Base-by-base conservation (phyloP, 371 early-diverging fungal species). In the Rhizopus stolonifer region DNA sequence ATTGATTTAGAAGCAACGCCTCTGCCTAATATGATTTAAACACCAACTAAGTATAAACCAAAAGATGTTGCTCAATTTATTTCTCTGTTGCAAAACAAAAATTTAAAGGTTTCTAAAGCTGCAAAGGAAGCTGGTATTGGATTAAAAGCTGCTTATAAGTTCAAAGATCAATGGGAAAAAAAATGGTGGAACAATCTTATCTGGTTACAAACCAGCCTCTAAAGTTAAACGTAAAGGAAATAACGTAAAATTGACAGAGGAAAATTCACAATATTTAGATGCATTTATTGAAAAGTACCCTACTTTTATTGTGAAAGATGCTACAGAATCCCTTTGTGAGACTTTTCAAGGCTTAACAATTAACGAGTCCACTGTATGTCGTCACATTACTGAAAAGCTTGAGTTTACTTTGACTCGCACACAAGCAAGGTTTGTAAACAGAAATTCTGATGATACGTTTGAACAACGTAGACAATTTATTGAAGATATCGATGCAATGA, bases 341-440 rank as follows among this genome's bases (percentile, higher is more conserved):
- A 34, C 47, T 42, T 56, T 62, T 45, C 44, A 57, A 3, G 47
- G 21, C 23, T 33, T 54, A 26, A 42, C 21, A 26, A 46, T 63
- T 34, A 49, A 34, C 24, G 31, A 52, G 5, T 61, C 56, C 14
- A 52, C 47, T 39, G 54, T 60, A 21, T 52, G 54, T 45, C 54
- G 57, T 42, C 60, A 60, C 29, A 51, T 65, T 17, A 54, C 52
- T 39, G 39, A 60, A n/a, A 65, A 60, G 36, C 45, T 60, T 0
- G 29, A 56, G 38, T 58, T 65, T 40, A 54, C 57, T 21, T 46
- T 65, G 14, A 56, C 57, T 40, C 57, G 57, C 17, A 57, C 60
- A 23, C 59, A 58, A 58, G 29, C 59, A 40, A 58, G 53, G 2
- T 19, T 47, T 22, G 59, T 44, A 49, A 29, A 56, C 19, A 32